Conservation (phyloP, 305 asterid species). For the Coffea humblotiana region DNA sequence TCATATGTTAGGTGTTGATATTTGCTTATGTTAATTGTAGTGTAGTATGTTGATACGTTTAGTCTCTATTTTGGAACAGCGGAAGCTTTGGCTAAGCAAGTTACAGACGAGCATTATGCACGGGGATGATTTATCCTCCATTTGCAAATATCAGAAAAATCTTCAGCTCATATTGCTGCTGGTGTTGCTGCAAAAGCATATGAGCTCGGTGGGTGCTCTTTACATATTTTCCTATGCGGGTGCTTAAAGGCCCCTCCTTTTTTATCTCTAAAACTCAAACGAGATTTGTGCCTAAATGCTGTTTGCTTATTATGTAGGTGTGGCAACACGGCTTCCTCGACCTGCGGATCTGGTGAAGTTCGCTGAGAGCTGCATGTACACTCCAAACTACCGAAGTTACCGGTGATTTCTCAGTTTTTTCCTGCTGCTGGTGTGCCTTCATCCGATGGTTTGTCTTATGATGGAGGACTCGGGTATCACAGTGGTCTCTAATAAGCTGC, state of each 20-base stretch:
- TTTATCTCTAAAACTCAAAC: not conserved
- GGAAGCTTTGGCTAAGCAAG: conserved; percentile 88
- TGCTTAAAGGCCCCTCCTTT: too few species aligned
- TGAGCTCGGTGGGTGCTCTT: conserved; percentile 58
- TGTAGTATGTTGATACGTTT: not conserved
- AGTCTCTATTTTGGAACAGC: conserved; percentile 44
- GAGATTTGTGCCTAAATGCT: not conserved
- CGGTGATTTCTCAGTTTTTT: conserved; percentile 32
- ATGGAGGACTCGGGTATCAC: not conserved
- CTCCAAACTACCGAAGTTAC: conserved; percentile 73
- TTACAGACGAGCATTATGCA: conserved; percentile 69
- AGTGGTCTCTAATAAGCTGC: not conserved
- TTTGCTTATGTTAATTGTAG: not conserved
- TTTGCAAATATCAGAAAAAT: conserved; percentile 73
- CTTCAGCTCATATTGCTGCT: conserved; percentile 86
- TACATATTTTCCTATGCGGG: not conserved
- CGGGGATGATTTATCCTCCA: conserved; percentile 91
- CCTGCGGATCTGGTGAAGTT: conserved; percentile 78
- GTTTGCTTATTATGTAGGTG: conserved; percentile 34
- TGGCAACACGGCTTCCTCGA: conserved; percentile 83
- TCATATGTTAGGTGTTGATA: not conserved
- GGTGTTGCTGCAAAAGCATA: conserved; percentile 90
- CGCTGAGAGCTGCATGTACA: conserved; percentile 96
- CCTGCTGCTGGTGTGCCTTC: not conserved
- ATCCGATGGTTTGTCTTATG: not conserved